Evolutionary conservation across 495 filamentous ascomycete genomes (phyloP).

Genomic region (Xylaria flabelliformis): DNA sequence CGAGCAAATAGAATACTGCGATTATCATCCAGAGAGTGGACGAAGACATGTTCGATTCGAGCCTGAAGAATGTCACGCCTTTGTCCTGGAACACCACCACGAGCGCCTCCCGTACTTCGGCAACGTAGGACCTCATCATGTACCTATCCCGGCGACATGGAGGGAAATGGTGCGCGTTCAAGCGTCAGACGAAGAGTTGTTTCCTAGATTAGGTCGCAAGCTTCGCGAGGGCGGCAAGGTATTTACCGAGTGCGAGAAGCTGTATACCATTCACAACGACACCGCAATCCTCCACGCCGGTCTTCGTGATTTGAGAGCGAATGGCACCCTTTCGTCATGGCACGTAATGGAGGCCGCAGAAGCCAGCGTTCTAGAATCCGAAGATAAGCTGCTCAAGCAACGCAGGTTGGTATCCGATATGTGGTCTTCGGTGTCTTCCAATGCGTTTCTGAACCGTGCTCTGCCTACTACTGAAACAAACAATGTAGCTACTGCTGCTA

Average conservation of each 20-base stretch:
- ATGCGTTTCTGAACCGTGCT: constrained; percentile 8
- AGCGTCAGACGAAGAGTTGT: not conserved
- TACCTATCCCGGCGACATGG: constrained; percentile 28
- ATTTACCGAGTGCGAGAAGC: constrained; percentile 27
- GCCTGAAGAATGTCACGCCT: constrained; percentile 28
- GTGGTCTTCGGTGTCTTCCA: not conserved
- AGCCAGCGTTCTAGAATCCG: constrained; percentile 58
- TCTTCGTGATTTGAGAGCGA: constrained; percentile 3
- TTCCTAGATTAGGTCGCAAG: not conserved
- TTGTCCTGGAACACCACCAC: constrained; percentile 33
- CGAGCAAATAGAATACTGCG: constrained; percentile 22
- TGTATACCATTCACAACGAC: constrained; percentile 26
- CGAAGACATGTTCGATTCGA: not conserved
- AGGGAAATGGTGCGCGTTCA: not conserved
- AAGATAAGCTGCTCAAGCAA: constrained; percentile 55
- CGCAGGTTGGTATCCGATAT: not conserved
- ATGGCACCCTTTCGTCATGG: not conserved
- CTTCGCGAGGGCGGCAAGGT: not conserved
- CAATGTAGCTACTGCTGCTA: not conserved
- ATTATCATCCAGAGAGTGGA: not conserved
- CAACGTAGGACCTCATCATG: not conserved
- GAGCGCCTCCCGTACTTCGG: constrained; percentile 34
- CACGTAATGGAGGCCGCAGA: not conserved
- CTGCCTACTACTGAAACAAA: not conserved
- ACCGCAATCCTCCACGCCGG: constrained; percentile 7